These are phyloP conservation scores for Millerozyma miso DNA, from an alignment of 805 yeast genomes.

Conservation along the genomic window DNA sequence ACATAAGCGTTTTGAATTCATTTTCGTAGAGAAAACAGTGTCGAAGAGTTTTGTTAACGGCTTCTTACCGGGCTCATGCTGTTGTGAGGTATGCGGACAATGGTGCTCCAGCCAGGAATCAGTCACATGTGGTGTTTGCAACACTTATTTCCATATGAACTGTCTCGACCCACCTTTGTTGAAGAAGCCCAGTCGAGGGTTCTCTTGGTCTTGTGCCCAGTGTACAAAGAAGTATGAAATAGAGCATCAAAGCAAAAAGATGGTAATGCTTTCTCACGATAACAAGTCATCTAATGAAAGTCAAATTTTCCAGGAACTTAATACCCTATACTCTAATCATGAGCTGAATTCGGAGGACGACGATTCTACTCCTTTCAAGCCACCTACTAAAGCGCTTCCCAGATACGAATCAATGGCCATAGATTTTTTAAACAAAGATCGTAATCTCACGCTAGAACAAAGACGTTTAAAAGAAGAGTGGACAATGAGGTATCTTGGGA, in stretches of 20 bases:
- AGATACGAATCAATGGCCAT: constrained; percentile 56
- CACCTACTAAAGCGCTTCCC: constrained; percentile 29
- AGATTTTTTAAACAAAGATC: constrained; percentile 48
- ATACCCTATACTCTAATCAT: constrained; percentile 6
- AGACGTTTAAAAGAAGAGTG: constrained; percentile 66
- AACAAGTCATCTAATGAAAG: constrained; percentile 36
- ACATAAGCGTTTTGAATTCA: constrained; percentile 62
- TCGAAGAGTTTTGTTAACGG: constrained; percentile 58
- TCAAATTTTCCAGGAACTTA: constrained; percentile 24
- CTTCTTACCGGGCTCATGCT: constrained; percentile 50
- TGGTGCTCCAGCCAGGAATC: constrained; percentile 77
- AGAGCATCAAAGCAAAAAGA: constrained; percentile 34
- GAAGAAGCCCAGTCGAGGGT: constrained; percentile 79
- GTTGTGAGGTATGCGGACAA: constrained; percentile 72
- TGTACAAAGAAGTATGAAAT: constrained; percentile 62
- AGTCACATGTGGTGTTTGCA: constrained; percentile 77
- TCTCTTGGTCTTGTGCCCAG: constrained; percentile 83
- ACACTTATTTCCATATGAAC: constrained; percentile 65
- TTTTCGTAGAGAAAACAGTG: constrained; percentile 68
- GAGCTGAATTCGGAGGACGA: constrained; percentile 5
- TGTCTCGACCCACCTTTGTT: constrained; percentile 83
- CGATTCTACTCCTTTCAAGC: constrained; percentile 4
- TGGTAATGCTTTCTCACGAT: constrained; percentile 39
- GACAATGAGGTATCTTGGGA: constrained; percentile 77
- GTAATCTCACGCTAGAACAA: constrained; percentile 33